Conservation (phyloP, 1,284 basidiomycete species). For the Agroathelia rolfsii region DNA sequence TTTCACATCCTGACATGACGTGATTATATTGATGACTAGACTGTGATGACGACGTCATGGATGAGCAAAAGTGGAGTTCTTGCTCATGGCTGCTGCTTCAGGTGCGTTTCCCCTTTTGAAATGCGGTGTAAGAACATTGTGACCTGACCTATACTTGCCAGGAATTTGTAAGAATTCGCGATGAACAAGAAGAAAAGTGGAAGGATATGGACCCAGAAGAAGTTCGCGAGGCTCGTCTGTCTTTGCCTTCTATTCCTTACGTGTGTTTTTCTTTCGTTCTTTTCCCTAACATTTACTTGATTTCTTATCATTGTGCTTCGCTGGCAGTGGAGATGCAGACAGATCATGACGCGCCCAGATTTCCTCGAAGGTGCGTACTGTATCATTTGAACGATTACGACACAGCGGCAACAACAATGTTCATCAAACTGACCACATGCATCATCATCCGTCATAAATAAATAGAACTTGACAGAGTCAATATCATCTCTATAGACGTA, state of each 20-base stretch:
- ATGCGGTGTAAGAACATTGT: no score
- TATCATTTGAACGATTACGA: slow-evolving; percentile 3
- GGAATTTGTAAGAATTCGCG: slow-evolving; percentile 54
- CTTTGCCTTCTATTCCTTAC: slow-evolving; percentile 53
- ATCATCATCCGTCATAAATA: slow-evolving; percentile 9
- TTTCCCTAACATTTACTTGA: slow-evolving; percentile 7
- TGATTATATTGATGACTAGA: slow-evolving; percentile 63
- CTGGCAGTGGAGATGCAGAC: slow-evolving; percentile 49
- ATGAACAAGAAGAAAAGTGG: slow-evolving; percentile 36
- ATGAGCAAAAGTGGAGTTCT: slow-evolving; percentile 79
- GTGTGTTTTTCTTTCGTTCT: slow-evolving; percentile 24
- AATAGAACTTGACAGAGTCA: slow-evolving; percentile 49
- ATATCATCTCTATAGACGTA: slow-evolving; percentile 75
- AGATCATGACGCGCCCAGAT: slow-evolving; percentile 78
- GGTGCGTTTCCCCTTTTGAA: no score
- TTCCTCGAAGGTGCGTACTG: slow-evolving; percentile 54
- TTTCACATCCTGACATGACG: slow-evolving; percentile 19
- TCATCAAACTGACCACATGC: slow-evolving; percentile 4
- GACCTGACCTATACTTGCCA: no score
- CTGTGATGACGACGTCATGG: slow-evolving; percentile 82
- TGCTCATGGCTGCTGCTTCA: slow-evolving; percentile 69
- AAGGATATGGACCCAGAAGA: slow-evolving; percentile 26
- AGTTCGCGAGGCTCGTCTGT: slow-evolving; percentile 32
- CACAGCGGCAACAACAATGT: no score
- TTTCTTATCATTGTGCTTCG: slow-evolving; percentile 3